phyloP scores from a whole-genome alignment of 768 basidiomycete species.

The Suillus tomentosus region DNA sequence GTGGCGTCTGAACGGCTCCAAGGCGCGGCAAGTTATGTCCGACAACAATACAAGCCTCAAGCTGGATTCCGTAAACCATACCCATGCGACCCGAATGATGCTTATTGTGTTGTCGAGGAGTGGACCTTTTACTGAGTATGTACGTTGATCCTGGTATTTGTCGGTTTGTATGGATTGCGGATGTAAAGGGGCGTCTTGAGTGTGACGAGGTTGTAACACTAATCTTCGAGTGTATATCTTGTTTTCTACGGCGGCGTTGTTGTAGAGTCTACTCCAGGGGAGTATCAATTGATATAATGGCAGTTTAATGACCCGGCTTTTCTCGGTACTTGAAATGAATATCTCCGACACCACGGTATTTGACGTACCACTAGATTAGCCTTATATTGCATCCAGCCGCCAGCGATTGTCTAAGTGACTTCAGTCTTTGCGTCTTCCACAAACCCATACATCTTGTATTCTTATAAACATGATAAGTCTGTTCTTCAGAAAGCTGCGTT shows the following conservation, averaged over 20 bases:
- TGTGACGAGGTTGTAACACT: slow-evolving; percentile 4
- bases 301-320: slow-evolving; percentile 12
- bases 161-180: slow-evolving; percentile 1
- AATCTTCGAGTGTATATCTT: slow-evolving; percentile 23
- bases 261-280: slow-evolving; percentile 17
- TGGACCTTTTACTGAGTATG: slow-evolving; percentile 50
- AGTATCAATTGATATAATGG: background rate
- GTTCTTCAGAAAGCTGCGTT: slow-evolving; percentile 19
- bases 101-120: slow-evolving; percentile 74
- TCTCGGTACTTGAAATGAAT: slow-evolving; percentile 24
- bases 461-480: slow-evolving; percentile 62
- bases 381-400: slow-evolving; percentile 1
- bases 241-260: slow-evolving; percentile 22
- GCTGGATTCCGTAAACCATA: slow-evolving; percentile 42
- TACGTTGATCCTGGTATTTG: background rate
- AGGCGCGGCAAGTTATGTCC: slow-evolving; percentile 19
- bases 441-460: slow-evolving; percentile 15
- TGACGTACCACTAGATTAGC: background rate
- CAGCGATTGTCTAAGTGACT: slow-evolving; percentile 7
- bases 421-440: slow-evolving; percentile 15
- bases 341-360: slow-evolving; percentile 16
- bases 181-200: background rate
- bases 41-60: slow-evolving; percentile 31
- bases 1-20: slow-evolving; percentile 20
- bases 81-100: slow-evolving; percentile 60